Evolutionary conservation across 2,329 filamentous ascomycete species (phyloP), one percentile per base, ranked within the genome.

Genomic region (Fusarium cyanostomum): DNA sequence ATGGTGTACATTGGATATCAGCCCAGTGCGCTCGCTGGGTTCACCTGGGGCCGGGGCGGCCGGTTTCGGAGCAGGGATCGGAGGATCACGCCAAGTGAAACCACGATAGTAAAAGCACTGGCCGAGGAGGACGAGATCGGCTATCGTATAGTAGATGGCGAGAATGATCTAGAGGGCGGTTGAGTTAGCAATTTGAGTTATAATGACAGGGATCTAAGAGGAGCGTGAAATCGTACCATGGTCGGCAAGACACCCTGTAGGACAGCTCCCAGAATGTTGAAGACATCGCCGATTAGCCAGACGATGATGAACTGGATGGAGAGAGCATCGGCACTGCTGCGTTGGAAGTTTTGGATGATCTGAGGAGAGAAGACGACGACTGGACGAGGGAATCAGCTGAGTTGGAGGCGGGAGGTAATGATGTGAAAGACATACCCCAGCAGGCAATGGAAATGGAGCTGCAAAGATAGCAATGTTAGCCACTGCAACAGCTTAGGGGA

Each of bases 31-130:
- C 74, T 89, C 87, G 63, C 79, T 78, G 10, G 82, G 77, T 59
- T 79, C 78, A 67, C 75, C 53, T 64, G 64, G 51, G 37, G 68
- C 44, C 8, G 58, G 71, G 27, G 72, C 72, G 24, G 75, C 68
- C 52, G 80, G 68, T 71, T 82, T 83, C 39, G 78, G 70, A 35
- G 74, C 68, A 9, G 81, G 73, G 8, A 77, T 72, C 12, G 84
- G 77, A 53, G 86, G 79, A 63, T 89, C 86, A 49, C 77, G 80
- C 81, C 84, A 85, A 2, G 86, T 88, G 67, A 97, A 95, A 4
- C 94, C 94, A 49, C 92, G 88, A 77, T 99, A 99, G 80, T 96
- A 98, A 80, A 98, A 96, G 77, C 92, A 96, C 78, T 99, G 95
- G 1, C 82, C 84, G 0, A 98, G 81, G 2, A 99, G 83, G 2